Percentiles rank a stretch among this genome's conserved stretches.
Evolutionary conservation across 768 basidiomycete species (phyloP).

Genomic region (Suillus brevipes): DNA sequence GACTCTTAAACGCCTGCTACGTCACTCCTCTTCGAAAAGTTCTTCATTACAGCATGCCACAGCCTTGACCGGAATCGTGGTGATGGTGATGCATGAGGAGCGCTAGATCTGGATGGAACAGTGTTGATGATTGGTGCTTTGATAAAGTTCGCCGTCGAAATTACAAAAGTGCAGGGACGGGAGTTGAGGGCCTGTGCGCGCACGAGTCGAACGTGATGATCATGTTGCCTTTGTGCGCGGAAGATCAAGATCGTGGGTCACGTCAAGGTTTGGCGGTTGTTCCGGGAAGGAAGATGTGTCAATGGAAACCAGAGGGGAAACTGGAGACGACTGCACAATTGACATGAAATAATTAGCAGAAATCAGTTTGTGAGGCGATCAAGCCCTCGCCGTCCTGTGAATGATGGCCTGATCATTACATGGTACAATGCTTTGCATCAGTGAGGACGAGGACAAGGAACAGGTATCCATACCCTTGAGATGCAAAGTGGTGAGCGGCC

Average conservation of each 20-base stretch:
- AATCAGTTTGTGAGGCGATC: slow-evolving; percentile 13
- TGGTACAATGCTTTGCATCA: slow-evolving; percentile 1
- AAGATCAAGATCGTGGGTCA: background rate
- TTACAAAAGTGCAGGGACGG: too few relatives aligned
- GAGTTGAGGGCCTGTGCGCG: too few relatives aligned
- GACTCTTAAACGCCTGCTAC: too few relatives aligned
- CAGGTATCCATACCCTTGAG: slow-evolving; percentile 13
- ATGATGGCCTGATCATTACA: slow-evolving; percentile 12
- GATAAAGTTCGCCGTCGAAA: too few relatives aligned
- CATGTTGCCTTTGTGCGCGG: too few relatives aligned
- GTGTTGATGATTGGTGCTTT: too few relatives aligned
- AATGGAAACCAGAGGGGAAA: slow-evolving; percentile 5
- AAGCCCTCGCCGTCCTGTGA: slow-evolving; percentile 19
- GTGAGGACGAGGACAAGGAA: slow-evolving; percentile 17
- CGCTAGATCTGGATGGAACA: too few relatives aligned
- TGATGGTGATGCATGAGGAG: too few relatives aligned
- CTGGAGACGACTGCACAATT: slow-evolving; percentile 7
- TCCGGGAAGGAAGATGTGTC: background rate
- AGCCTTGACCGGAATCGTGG: too few relatives aligned
- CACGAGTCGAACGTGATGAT: too few relatives aligned
- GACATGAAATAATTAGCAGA: slow-evolving; percentile 14
- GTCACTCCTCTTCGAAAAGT: too few relatives aligned
- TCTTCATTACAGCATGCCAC: too few relatives aligned
- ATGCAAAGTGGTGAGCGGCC: slow-evolving; percentile 6
- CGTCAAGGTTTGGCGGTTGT: background rate